Conservation (phyloP, 1,139 yeast species). For the Pneumocystis canis region DNA sequence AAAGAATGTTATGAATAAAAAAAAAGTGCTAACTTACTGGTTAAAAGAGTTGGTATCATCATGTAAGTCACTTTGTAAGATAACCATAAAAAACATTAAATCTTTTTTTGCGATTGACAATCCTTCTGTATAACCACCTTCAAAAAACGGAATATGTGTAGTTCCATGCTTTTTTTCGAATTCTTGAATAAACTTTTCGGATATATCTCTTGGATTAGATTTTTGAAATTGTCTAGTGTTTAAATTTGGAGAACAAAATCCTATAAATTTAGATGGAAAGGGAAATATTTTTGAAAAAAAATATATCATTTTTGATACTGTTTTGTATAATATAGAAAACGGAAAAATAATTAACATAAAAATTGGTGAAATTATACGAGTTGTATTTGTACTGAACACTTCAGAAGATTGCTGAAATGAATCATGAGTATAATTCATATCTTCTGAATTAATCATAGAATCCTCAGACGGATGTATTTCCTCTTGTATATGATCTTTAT, state of each 20-base stretch:
- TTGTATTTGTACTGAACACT: not conserved
- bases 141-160: conserved; percentile 24
- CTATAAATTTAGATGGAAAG: conserved; percentile 25
- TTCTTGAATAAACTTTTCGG: conserved; percentile 27
- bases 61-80: conserved; percentile 59
- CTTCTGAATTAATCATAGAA: not conserved
- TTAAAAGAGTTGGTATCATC: conserved; percentile 46
- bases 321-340: conserved; percentile 22
- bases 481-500: not conserved
- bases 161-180: conserved; percentile 28
- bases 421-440: conserved; percentile 1
- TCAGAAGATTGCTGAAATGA: not conserved
- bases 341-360: conserved; percentile 22
- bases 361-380: not conserved
- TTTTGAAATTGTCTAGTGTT: conserved; percentile 10
- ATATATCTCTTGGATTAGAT: conserved; percentile 29
- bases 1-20: not conserved
- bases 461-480: not conserved
- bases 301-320: conserved; percentile 22
- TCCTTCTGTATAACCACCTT: conserved; percentile 69
- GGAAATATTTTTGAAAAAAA: conserved; percentile 25
- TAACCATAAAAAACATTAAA: conserved; percentile 56
- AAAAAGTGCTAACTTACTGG: conserved; percentile 15
- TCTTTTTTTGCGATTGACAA: conserved; percentile 50
- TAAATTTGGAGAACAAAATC: conserved; percentile 26